These are phyloP conservation scores for Yamadazyma scolyti DNA, from an alignment of 805 yeast genomes.

Conservation along the genomic window DNA sequence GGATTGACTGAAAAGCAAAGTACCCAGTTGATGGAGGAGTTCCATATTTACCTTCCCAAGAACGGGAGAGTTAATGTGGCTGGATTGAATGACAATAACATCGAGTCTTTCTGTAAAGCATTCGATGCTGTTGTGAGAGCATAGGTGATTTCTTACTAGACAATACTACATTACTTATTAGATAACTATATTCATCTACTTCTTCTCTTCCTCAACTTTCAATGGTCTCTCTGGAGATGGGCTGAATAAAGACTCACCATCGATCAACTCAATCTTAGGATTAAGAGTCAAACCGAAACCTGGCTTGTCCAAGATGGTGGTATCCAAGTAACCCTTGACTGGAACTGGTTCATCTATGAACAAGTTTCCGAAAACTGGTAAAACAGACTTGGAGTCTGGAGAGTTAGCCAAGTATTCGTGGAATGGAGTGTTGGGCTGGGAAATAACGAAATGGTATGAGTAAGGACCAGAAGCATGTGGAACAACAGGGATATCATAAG, in stretches of 20 bases:
- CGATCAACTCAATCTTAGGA: slow-evolving; percentile 38
- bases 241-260: slow-evolving; percentile 34
- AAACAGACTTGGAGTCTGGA: slow-evolving; percentile 41
- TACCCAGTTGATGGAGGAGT: slow-evolving; percentile 22
- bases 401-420: slow-evolving; percentile 51
- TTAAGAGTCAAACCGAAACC: slow-evolving; percentile 48
- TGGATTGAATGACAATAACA: slow-evolving; percentile 34
- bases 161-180: too few relatives aligned
- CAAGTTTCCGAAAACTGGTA: slow-evolving; percentile 46
- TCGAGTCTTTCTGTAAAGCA: slow-evolving; percentile 31
- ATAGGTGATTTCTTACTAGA: too few relatives aligned
- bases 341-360: slow-evolving; percentile 49
- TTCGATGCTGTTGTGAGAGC: slow-evolving; percentile 32
- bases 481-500: slow-evolving; percentile 51
- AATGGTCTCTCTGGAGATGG: slow-evolving; percentile 40
- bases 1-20: slow-evolving; percentile 33
- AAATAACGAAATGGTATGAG: slow-evolving; percentile 47
- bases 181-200: too few relatives aligned
- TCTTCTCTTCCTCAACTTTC: slow-evolving; percentile 12
- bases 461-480: slow-evolving; percentile 55
- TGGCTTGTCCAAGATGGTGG: slow-evolving; percentile 40
- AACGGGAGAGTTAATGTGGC: slow-evolving; percentile 42
- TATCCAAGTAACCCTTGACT: slow-evolving; percentile 38
- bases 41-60: slow-evolving; percentile 33
- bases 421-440: slow-evolving; percentile 49